phyloP scores from a whole-genome alignment of 176 grass and related monocot genomes.

The Leersia perrieri region DNA sequence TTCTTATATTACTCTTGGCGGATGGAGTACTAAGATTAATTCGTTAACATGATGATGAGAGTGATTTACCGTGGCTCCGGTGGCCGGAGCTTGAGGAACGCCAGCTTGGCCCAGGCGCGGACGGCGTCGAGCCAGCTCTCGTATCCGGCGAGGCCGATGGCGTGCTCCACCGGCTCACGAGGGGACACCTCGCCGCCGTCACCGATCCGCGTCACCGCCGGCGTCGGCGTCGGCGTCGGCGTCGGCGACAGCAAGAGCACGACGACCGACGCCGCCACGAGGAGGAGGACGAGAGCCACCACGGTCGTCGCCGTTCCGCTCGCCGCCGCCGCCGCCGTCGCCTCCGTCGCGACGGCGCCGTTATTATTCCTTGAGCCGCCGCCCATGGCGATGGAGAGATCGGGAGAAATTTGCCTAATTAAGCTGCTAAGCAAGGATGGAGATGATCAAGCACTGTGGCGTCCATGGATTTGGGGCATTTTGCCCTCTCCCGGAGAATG shows the following conservation, averaged over 20 bases:
- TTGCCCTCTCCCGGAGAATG: background rate
- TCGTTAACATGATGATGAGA: too few relatives aligned
- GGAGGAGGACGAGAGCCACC: constrained; percentile 19
- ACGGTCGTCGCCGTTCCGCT: background rate
- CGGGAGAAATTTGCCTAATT: too few relatives aligned
- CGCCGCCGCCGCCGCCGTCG: background rate
- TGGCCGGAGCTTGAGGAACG: constrained; percentile 33
- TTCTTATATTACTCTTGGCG: too few relatives aligned
- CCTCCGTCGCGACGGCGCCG: background rate
- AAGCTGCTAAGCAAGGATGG: too few relatives aligned
- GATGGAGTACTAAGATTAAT: too few relatives aligned
- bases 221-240: background rate
- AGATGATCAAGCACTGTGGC: background rate
- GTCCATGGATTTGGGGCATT: background rate
- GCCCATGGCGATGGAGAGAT: background rate
- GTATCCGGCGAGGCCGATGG: constrained; percentile 50
- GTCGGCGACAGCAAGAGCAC: background rate
- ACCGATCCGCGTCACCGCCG: too few relatives aligned
- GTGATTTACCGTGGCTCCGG: constrained; percentile 24
- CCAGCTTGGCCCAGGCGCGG: constrained; percentile 48
- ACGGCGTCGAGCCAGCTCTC: constrained; percentile 43
- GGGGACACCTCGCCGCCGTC: background rate
- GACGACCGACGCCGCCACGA: constrained; percentile 13
- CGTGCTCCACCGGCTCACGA: constrained; percentile 51
- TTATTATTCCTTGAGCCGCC: background rate